phyloP scores from a whole-genome alignment of 2,329 filamentous ascomycete species.

The Fusarium praegraminearum region DNA sequence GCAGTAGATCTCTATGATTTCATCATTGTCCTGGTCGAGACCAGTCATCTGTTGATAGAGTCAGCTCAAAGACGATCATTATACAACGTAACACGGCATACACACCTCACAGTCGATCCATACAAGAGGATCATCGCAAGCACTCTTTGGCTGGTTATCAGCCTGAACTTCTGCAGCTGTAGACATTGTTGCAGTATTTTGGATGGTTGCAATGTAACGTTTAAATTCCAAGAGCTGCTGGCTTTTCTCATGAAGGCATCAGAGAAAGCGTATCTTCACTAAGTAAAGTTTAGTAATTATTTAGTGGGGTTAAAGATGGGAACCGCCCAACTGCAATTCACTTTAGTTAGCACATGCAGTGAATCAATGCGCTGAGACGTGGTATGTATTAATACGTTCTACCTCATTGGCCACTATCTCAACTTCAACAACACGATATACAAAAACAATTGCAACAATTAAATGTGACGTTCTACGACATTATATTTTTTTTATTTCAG shows the following conservation, averaged over 20 bases:
- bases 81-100: slow-evolving; percentile 20
- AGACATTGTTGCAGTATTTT: slow-evolving; percentile 29
- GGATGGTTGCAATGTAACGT: slow-evolving; percentile 33
- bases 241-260: slow-evolving; percentile 22
- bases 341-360: slow-evolving; percentile 13
- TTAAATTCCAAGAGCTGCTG: not conserved
- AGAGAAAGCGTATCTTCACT: slow-evolving; percentile 22
- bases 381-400: slow-evolving; percentile 44
- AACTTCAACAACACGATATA: slow-evolving; percentile 25
- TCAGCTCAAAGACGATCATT: slow-evolving; percentile 26
- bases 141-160: slow-evolving; percentile 44
- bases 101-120: slow-evolving; percentile 81
- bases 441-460: slow-evolving; percentile 16
- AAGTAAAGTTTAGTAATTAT: not conserved
- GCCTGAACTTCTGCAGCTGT: slow-evolving; percentile 23
- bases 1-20: slow-evolving; percentile 92
- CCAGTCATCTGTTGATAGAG: slow-evolving; percentile 81
- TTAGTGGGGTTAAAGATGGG: slow-evolving; percentile 26
- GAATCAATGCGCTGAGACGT: slow-evolving; percentile 48
- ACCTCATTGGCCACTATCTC: slow-evolving; percentile 37
- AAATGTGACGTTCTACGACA: not conserved
- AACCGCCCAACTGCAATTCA: slow-evolving; percentile 18
- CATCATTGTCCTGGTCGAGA: slow-evolving; percentile 78
- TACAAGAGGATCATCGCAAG: slow-evolving; percentile 72
- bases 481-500: not conserved